Evolutionary conservation across 768 basidiomycete genomes (phyloP).

Genomic region (Trametes gibbosa): DNA sequence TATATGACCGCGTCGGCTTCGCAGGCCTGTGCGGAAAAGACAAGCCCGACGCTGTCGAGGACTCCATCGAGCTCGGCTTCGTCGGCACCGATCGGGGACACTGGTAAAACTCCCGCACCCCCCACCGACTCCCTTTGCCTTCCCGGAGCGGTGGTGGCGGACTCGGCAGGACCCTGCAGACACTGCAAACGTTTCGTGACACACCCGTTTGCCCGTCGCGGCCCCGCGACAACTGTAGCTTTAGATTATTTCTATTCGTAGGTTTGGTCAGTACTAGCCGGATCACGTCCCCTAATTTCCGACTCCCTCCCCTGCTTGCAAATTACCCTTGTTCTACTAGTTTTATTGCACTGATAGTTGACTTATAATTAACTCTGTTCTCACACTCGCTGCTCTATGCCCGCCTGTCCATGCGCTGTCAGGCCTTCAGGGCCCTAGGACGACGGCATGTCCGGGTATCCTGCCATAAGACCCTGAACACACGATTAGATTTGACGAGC

Average conservation of each 20-base stretch:
- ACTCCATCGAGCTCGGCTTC: constrained; percentile 55
- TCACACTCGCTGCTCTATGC: not conserved
- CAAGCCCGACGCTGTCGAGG: constrained; percentile 41
- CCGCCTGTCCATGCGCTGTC: not conserved
- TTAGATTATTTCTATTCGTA: constrained; percentile 18
- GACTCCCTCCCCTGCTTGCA: not conserved
- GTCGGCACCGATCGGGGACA: constrained; percentile 46
- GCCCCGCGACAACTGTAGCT: constrained; percentile 15
- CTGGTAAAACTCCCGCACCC: constrained; percentile 38
- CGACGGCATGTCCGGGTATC: not conserved
- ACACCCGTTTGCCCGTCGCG: not conserved
- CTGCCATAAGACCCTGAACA: not conserved
- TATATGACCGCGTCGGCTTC: constrained; percentile 56
- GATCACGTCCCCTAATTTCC: not conserved
- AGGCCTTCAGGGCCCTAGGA: not conserved
- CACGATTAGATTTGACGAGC: not conserved
- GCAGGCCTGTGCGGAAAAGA: constrained; percentile 42
- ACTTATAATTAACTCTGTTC: not conserved
- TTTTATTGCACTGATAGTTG: not conserved
- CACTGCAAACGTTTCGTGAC: not conserved
- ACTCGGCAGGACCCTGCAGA: not conserved
- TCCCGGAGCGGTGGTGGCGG: not conserved
- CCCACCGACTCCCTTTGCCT: not conserved
- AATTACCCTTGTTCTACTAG: constrained; percentile 5
- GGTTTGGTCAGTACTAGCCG: not conserved